Evolutionary conservation across 306 rosid genomes (phyloP).

Genomic region (Sicyos edulis): DNA sequence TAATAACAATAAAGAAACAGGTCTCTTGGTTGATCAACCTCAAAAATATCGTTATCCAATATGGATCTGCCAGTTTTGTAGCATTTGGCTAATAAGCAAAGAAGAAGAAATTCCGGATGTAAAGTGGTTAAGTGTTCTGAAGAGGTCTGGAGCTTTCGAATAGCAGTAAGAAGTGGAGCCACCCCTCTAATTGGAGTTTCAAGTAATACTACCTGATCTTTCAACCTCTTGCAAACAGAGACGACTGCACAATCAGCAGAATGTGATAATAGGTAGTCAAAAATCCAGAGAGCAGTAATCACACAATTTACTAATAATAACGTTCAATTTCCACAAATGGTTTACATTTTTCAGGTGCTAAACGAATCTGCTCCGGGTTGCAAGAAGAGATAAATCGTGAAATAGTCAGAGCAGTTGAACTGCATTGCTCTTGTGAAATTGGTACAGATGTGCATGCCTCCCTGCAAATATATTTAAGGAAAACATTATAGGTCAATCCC

Average conservation of each 20-base stretch:
- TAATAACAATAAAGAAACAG: conserved; percentile 89
- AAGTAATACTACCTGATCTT: conserved; percentile 61
- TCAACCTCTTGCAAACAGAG: conserved; percentile 70
- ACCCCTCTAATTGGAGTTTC: conserved; percentile 81
- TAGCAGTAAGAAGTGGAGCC: conserved; percentile 68
- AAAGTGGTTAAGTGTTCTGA: conserved; percentile 63
- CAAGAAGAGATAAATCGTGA: conserved; percentile 54
- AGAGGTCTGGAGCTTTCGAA: conserved; percentile 64
- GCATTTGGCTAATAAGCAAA: conserved; percentile 75
- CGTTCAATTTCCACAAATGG: neutral
- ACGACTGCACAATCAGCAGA: conserved; percentile 45
- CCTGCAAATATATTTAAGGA: conserved; percentile 35
- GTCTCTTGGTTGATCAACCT: conserved; percentile 85
- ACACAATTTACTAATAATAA: conserved; percentile 9
- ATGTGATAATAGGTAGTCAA: neutral
- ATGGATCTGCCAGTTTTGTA: conserved; percentile 76
- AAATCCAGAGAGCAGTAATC: neutral
- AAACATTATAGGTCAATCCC: neutral
- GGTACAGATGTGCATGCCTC: conserved; percentile 52
- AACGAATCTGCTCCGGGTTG: conserved; percentile 58
- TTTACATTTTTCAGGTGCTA: conserved; percentile 78
- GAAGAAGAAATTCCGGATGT: conserved; percentile 82
- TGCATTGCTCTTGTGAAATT: conserved; percentile 50
- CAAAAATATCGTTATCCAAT: conserved; percentile 62
- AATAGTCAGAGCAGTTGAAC: conserved; percentile 34